Percentiles rank a stretch among this genome's conserved stretches.
Evolutionary conservation across 1,284 basidiomycete species (phyloP).

Genomic region (Trametes versicolor): DNA sequence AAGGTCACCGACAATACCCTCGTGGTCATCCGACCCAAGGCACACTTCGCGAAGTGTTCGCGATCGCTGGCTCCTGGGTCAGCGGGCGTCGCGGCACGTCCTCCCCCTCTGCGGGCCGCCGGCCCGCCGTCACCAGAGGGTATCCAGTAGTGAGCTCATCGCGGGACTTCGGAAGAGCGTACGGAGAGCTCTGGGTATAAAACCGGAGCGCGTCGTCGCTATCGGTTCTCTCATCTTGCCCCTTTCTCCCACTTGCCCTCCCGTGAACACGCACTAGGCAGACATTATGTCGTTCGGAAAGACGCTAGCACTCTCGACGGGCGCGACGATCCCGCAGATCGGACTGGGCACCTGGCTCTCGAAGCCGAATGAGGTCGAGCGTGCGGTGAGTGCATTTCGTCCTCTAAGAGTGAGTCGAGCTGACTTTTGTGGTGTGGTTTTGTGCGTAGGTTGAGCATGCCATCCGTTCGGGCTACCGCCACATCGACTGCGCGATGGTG

Average conservation of each 20-base stretch:
- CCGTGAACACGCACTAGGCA: neutral
- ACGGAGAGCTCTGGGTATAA: conserved; percentile 22
- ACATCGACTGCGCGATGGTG: conserved; percentile 82
- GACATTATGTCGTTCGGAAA: conserved; percentile 68
- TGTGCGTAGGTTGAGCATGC: conserved; percentile 72
- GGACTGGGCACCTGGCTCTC: conserved; percentile 89
- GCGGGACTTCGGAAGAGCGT: neutral
- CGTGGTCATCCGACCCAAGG: neutral
- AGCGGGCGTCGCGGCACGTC: neutral
- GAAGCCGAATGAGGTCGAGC: conserved; percentile 79
- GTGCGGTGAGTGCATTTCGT: conserved; percentile 57
- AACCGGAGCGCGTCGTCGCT: conserved; percentile 14
- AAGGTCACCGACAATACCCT: neutral
- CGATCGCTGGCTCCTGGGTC: neutral
- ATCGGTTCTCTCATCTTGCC: conserved; percentile 18
- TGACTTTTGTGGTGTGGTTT: neutral
- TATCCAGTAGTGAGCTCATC: neutral
- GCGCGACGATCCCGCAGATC: conserved; percentile 69
- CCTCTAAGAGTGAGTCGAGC: neutral
- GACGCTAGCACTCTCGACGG: conserved; percentile 60
- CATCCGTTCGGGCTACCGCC: conserved; percentile 78
- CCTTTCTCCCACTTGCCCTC: neutral
- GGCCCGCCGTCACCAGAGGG: conserved; percentile 1
- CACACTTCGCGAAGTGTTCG: neutral
- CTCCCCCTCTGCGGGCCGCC: neutral